phyloP scores from a whole-genome alignment of 345 rosid genomes.

The Ceriops decandra region DNA sequence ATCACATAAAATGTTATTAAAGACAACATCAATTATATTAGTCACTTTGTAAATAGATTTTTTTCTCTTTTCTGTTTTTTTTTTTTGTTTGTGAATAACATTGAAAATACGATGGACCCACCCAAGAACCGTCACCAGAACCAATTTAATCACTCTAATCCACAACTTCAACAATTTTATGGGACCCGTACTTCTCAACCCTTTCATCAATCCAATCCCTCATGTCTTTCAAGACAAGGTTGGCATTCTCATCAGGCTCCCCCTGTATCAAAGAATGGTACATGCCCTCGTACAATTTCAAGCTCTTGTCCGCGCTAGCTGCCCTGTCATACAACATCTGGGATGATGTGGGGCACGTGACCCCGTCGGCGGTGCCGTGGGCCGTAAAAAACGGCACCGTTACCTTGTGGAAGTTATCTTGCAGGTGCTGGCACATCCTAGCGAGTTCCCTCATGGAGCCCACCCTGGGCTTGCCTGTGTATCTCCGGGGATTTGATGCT shows the following conservation, averaged over 20 bases:
- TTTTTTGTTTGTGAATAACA: no score
- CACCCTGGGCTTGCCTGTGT: constrained; percentile 83
- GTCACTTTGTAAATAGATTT: no score
- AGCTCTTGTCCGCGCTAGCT: constrained; percentile 62
- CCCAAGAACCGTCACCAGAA: no score
- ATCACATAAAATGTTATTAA: no score
- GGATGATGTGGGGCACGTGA: constrained; percentile 71
- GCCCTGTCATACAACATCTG: constrained; percentile 75
- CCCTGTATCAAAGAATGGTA: constrained; percentile 88
- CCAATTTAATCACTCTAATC: neutral
- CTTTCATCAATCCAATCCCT: constrained; percentile 95
- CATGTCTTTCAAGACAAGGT: constrained; percentile 77
- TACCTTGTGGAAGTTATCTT: constrained; percentile 62
- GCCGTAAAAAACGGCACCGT: constrained; percentile 61
- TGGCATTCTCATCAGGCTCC: constrained; percentile 78
- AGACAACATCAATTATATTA: no score
- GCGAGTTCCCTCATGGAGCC: constrained; percentile 92
- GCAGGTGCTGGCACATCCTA: constrained; percentile 68
- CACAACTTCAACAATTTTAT: constrained; percentile 4
- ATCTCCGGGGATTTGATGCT: constrained; percentile 74
- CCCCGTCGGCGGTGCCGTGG: constrained; percentile 82
- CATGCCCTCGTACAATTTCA: constrained; percentile 92
- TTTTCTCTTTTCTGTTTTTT: no score
- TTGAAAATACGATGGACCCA: neutral
- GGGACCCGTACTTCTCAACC: constrained; percentile 55